Conservation (phyloP, 2,329 filamentous ascomycete genomes). For the Cytospora piceae region DNA sequence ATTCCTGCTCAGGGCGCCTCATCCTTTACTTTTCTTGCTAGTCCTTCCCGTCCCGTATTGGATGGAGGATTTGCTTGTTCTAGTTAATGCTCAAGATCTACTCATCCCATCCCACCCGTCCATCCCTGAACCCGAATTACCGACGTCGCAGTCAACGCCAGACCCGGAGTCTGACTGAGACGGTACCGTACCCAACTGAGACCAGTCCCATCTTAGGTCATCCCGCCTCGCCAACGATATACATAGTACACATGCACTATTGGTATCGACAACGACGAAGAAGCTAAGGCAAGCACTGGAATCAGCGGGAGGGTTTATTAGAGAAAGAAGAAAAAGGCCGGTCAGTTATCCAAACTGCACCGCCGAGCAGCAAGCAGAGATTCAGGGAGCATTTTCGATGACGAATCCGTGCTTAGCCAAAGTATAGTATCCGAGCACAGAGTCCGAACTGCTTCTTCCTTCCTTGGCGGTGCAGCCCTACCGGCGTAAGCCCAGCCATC, state of each 20-base stretch:
- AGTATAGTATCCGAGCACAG: not conserved
- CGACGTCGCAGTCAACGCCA: slow-evolving; percentile 6
- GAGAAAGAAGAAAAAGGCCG: not conserved
- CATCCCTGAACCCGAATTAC: slow-evolving; percentile 9
- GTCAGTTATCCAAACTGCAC: not conserved
- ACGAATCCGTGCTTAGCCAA: not conserved
- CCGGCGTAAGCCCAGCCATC: not conserved
- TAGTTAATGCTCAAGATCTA: not conserved
- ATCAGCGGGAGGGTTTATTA: not conserved
- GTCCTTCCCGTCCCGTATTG: not conserved
- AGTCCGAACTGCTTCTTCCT: not conserved
- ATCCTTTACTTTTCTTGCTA: not conserved
- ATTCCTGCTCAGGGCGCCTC: not conserved
- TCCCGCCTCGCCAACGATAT: slow-evolving; percentile 6
- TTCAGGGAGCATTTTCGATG: not conserved
- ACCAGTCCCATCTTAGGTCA: slow-evolving; percentile 2
- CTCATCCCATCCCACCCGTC: not conserved
- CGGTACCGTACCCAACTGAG: not conserved
- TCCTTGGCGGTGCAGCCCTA: slow-evolving; percentile 1
- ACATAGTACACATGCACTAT: not conserved
- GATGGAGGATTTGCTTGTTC: not conserved
- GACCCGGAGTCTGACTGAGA: slow-evolving; percentile 15
- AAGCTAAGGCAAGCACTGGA: slow-evolving; percentile 10
- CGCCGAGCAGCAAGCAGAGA: slow-evolving; percentile 1
- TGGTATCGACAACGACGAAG: not conserved